These are phyloP conservation scores for Picea sitchensis DNA, from an alignment of 75 land plant species.

Conservation along the genomic window DNA sequence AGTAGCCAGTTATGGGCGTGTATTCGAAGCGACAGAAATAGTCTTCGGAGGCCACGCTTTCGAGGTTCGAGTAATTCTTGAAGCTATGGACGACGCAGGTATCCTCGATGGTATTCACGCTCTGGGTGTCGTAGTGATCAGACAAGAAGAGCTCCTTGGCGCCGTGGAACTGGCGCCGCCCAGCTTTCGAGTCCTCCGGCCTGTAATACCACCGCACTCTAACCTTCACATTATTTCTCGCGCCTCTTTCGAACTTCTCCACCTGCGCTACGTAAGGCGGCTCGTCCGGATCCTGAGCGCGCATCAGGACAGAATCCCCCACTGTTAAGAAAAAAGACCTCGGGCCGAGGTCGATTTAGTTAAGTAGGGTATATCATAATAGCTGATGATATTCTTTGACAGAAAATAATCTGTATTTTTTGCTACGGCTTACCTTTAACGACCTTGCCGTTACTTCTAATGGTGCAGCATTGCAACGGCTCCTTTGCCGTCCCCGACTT, in stretches of 20 bases:
- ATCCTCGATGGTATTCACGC: slow-evolving; percentile 61
- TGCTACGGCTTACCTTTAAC: too few relatives aligned
- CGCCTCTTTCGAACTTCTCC: slow-evolving; percentile 60
- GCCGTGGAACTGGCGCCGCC: slow-evolving; percentile 76
- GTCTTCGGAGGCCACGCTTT: slow-evolving; percentile 62
- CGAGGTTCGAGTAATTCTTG: slow-evolving; percentile 74
- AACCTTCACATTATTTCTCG: slow-evolving; percentile 63
- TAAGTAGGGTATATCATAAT: too few relatives aligned
- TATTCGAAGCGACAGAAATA: slow-evolving; percentile 81
- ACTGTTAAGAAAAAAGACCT: slow-evolving; percentile 18
- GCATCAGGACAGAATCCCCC: slow-evolving; percentile 73
- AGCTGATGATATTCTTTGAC: too few relatives aligned
- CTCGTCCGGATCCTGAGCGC: slow-evolving; percentile 49
- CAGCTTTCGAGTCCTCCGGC: slow-evolving; percentile 79
- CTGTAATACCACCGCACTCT: slow-evolving; percentile 81
- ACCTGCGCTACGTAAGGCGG: slow-evolving; percentile 62
- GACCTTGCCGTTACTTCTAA: too few relatives aligned
- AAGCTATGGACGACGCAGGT: slow-evolving; percentile 68
- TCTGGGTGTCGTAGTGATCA: slow-evolving; percentile 73
- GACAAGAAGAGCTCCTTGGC: slow-evolving; percentile 77
- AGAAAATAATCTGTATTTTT: too few relatives aligned
- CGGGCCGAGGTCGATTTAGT: too few relatives aligned
- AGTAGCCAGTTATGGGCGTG: slow-evolving; percentile 64
- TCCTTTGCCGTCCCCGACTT: too few relatives aligned
- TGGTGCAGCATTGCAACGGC: too few relatives aligned